A percentile compares a stretch with the other conserved stretches of the same genome.
Conservation (phyloP, 2,329 filamentous ascomycete species). For the Penicillium sp. region DNA sequence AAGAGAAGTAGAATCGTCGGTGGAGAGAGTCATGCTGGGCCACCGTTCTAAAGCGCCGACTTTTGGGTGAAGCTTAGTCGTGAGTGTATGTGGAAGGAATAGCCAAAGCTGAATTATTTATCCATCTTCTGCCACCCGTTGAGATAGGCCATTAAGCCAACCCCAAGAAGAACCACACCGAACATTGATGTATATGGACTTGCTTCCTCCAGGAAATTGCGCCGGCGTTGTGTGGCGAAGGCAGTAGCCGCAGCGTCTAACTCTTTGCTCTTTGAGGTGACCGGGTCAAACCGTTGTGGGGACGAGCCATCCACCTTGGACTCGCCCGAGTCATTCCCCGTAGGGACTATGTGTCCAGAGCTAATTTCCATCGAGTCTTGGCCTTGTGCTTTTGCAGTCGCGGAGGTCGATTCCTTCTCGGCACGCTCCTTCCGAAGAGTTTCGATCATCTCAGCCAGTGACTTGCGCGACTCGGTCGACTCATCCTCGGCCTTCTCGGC, state of each 20-base stretch:
- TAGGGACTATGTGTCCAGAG: conserved; percentile 1
- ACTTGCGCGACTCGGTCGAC: conserved; percentile 65
- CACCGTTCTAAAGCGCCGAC: conserved; percentile 11
- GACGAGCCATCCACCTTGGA: conserved; percentile 13
- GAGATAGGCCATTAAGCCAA: conserved; percentile 80
- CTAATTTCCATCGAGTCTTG: conserved; percentile 9
- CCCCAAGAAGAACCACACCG: conserved; percentile 73
- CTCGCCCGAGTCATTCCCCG: conserved; percentile 11
- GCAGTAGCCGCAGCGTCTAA: conserved; percentile 41
- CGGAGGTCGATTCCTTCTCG: conserved; percentile 50
- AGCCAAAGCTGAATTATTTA: conserved; percentile 31
- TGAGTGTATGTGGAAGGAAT: conserved; percentile 3
- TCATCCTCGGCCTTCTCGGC: conserved; percentile 79
- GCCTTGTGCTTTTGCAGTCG: conserved; percentile 13
- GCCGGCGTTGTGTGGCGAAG: conserved; percentile 38
- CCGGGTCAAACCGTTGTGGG: conserved; percentile 42
- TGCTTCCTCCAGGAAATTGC: conserved; percentile 48
- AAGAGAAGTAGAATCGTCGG: conserved; percentile 5
- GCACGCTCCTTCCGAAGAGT: conserved; percentile 65
- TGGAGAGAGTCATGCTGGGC: conserved; percentile 15
- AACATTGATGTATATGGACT: conserved; percentile 78
- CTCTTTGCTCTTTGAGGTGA: conserved; percentile 40
- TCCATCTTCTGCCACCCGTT: conserved; percentile 70
- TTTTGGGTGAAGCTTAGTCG: conserved; percentile 13
- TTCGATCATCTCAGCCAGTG: conserved; percentile 81